These are phyloP conservation scores for Tolypocladium capitatum DNA, from an alignment of 2,329 filamentous ascomycete species.

Conservation along the genomic window DNA sequence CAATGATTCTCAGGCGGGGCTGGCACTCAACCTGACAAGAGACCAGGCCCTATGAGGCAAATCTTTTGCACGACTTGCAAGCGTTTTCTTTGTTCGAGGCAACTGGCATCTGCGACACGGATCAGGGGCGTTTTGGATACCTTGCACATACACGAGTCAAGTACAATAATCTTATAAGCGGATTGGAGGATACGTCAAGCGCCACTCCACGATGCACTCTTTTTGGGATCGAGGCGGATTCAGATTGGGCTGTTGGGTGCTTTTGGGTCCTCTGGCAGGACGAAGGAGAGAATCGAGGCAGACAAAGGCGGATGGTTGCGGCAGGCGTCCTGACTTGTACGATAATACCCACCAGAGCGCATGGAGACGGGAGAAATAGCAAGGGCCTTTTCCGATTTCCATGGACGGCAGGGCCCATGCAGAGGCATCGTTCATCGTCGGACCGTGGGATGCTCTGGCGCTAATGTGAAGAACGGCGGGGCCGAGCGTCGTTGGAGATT, in stretches of 20 bases:
- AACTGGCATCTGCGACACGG: not conserved
- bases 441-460: no score
- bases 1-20: not conserved
- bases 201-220: not conserved
- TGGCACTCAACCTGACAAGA: not conserved
- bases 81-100: not conserved
- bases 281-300: not conserved
- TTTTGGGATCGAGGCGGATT: not conserved
- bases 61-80: not conserved
- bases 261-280: not conserved
- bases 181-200: not conserved
- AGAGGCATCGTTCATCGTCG: not conserved
- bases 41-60: not conserved
- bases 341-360: not conserved
- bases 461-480: not conserved
- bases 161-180: not conserved
- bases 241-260: no score
- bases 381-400: no score
- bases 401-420: no score
- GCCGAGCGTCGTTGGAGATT: not conserved
- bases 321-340: not conserved
- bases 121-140: not conserved
- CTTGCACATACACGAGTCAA: not conserved
- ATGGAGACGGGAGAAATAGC: not conserved
- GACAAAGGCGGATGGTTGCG: not conserved